Percentiles rank a stretch among this genome's conserved stretches.
Evolutionary conservation across 495 filamentous ascomycete genomes (phyloP).

Genomic region (Cercophora newfieldiana): DNA sequence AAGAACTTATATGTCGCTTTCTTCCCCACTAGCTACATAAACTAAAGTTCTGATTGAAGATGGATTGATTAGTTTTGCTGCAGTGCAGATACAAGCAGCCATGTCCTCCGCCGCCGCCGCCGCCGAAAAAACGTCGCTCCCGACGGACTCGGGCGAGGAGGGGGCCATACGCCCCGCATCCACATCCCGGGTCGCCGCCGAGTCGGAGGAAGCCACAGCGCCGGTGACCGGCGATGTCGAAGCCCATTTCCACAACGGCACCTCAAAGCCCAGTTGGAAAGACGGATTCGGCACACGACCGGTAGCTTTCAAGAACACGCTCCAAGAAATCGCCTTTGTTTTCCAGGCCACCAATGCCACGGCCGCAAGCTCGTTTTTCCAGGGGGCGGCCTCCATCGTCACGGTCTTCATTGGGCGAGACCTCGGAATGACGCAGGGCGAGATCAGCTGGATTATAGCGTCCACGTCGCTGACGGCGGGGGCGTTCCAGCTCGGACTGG

Average conservation of each 20-base stretch:
- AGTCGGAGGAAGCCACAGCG: not conserved
- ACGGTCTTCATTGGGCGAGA: constrained; percentile 62
- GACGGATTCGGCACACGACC: constrained; percentile 40
- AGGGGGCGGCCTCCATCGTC: constrained; percentile 60
- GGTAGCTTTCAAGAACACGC: constrained; percentile 59
- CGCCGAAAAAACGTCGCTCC: not conserved
- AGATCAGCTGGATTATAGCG: constrained; percentile 75
- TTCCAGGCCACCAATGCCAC: constrained; percentile 69
- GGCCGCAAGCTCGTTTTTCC: constrained; percentile 60
- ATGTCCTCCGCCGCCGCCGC: too few species aligned
- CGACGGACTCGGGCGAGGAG: not conserved
- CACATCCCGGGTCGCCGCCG: not conserved
- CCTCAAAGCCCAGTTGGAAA: not conserved
- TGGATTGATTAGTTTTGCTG: too few species aligned
- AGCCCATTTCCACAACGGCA: not conserved
- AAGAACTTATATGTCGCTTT: not conserved
- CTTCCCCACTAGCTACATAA: not conserved
- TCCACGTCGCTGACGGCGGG: constrained; percentile 62
- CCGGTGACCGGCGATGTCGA: not conserved
- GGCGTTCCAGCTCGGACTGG: constrained; percentile 66
- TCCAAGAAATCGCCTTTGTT: constrained; percentile 67
- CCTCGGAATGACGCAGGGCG: constrained; percentile 64
- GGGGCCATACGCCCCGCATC: not conserved
- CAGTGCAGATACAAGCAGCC: too few species aligned
- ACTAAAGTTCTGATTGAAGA: not conserved